A percentile compares a stretch with the other conserved stretches of the same genome.
These are phyloP conservation scores for Friedmanniomyces simplex DNA, from an alignment of 495 filamentous ascomycete species.

Conservation along the genomic window DNA sequence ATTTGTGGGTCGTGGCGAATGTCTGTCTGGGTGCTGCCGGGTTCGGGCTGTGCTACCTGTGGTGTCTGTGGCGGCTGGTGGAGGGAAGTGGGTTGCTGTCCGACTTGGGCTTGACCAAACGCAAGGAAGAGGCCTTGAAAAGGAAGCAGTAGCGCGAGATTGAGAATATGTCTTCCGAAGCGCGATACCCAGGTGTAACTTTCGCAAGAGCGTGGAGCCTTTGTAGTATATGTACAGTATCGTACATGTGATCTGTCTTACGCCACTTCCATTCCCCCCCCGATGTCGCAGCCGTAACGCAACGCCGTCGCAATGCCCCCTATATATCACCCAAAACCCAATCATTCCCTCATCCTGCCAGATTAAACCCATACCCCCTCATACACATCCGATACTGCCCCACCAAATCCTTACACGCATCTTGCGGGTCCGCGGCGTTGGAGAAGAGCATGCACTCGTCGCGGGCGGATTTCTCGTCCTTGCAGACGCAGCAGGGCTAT, in stretches of 20 bases:
- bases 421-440: constrained; percentile 60
- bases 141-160: constrained; percentile 7
- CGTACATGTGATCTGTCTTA: too few relatives aligned
- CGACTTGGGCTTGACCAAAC: constrained; percentile 4
- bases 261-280: background rate
- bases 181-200: background rate
- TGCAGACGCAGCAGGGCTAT: constrained; percentile 96
- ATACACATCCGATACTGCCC: constrained; percentile 85
- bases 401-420: constrained; percentile 70
- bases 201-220: background rate
- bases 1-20: constrained; percentile 88
- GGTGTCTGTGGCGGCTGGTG: constrained; percentile 69
- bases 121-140: constrained; percentile 9
- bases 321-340: background rate
- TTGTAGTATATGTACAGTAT: background rate
- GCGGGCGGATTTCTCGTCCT: constrained; percentile 78
- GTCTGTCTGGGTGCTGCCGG: constrained; percentile 74
- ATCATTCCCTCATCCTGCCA: constrained; percentile 24
- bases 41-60: constrained; percentile 78
- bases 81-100: constrained; percentile 41
- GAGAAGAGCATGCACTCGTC: constrained; percentile 99
- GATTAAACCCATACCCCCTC: constrained; percentile 86
- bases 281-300: background rate
- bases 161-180: too few relatives aligned
- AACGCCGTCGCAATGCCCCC: constrained; percentile 1